A percentile compares a stretch with the other conserved stretches of the same genome.
Evolutionary conservation across 2,329 filamentous ascomycete genomes (phyloP).

Genomic region (Aspergillus proliferans): DNA sequence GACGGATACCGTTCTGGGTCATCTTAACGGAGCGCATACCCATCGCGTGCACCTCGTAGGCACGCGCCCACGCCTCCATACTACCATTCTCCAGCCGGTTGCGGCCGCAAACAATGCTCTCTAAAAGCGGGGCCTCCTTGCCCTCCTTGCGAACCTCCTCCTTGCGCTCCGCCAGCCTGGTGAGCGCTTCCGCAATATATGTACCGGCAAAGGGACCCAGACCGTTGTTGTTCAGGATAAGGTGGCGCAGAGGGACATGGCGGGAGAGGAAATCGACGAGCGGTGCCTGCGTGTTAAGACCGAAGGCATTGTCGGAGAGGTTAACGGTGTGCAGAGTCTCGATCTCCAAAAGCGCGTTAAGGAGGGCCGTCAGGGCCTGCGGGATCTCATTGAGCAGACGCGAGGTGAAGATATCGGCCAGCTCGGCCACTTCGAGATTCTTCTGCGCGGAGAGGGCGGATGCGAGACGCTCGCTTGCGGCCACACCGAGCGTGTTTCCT

Average conservation of each 20-base stretch:
- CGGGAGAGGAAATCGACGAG: conserved; percentile 84
- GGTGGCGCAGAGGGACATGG: conserved; percentile 84
- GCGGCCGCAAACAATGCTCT: conserved; percentile 95
- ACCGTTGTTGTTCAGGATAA: conserved; percentile 97
- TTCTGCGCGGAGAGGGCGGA: conserved; percentile 80
- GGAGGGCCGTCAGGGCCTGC: conserved; percentile 74
- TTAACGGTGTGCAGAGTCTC: conserved; percentile 86
- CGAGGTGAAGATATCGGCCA: conserved; percentile 96
- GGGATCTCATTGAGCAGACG: conserved; percentile 92
- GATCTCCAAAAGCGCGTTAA: conserved; percentile 79
- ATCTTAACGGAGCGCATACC: conserved; percentile 85
- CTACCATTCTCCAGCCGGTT: conserved; percentile 93
- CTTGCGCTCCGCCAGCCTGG: conserved; percentile 76
- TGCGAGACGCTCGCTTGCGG: conserved; percentile 77
- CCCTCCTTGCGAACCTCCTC: conserved; percentile 56
- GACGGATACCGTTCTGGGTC: conserved; percentile 96
- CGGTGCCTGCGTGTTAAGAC: conserved; percentile 87
- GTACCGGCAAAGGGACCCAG: conserved; percentile 87
- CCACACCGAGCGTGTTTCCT: conserved; percentile 89
- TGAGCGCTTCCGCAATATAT: conserved; percentile 80
- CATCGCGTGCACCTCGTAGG: conserved; percentile 70
- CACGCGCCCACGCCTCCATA: conserved; percentile 90
- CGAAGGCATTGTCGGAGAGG: conserved; percentile 96
- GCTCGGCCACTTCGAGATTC: conserved; percentile 71
- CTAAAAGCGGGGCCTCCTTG: conserved; percentile 71